A percentile compares a stretch with the other conserved stretches of the same genome.
phyloP scores from a whole-genome alignment of 78 protist genomes.

The Cavenderia fasciculata region DNA sequence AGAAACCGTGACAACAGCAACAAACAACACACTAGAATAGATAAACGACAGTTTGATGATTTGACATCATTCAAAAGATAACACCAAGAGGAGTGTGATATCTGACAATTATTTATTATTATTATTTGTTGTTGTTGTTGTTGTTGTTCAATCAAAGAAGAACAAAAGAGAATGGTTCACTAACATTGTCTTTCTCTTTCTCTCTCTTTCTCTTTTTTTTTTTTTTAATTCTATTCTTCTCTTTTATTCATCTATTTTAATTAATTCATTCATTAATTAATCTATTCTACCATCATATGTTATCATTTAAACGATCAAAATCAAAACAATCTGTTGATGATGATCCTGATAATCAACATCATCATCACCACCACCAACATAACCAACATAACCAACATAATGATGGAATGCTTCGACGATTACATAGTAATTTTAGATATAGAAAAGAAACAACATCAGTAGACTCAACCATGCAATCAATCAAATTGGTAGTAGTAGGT shows the following conservation, averaged over 20 bases:
- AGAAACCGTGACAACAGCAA: not conserved
- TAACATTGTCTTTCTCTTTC: not conserved
- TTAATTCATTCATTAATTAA: not conserved
- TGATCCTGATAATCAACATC: not conserved
- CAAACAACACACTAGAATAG: not conserved
- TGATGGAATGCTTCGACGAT: not conserved
- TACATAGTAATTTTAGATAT: constrained; percentile 21
- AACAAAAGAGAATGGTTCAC: not conserved
- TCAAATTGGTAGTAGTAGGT: constrained; percentile 81
- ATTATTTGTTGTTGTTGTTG: not conserved
- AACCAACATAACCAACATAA: not conserved
- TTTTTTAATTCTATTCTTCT: not conserved
- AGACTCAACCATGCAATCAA: constrained; percentile 55
- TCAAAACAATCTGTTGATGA: no score
- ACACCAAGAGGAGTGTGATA: no score
- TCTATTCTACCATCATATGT: not conserved
- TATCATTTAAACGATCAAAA: not conserved
- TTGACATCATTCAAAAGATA: not conserved
- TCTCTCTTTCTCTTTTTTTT: not conserved
- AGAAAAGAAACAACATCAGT: not conserved
- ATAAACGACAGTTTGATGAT: not conserved
- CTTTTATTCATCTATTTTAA: not conserved
- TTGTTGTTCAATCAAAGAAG: not conserved
- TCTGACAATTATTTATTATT: no score
- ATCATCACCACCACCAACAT: not conserved